phyloP scores from a whole-genome alignment of 108 stramenopile species.

The Cylindrotheca fusiformis region DNA sequence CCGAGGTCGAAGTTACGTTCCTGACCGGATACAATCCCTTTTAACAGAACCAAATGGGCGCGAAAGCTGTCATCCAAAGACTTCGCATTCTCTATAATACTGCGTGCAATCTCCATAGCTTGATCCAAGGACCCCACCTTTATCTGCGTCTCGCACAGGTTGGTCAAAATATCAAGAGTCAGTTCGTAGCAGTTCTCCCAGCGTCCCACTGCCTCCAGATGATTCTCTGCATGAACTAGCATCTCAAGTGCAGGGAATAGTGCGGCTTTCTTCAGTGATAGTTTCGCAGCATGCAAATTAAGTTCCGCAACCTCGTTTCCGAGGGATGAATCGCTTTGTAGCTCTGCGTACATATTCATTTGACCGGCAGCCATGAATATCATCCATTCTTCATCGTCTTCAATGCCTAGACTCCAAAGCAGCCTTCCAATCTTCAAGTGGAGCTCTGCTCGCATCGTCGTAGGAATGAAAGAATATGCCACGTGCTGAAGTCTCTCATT shows the following conservation, averaged over 20 bases:
- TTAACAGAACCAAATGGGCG: constrained; percentile 17
- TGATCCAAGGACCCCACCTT: constrained; percentile 14
- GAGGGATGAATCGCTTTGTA: not conserved
- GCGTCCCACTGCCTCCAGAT: constrained; percentile 10
- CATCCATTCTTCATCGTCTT: constrained; percentile 13
- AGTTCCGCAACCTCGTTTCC: constrained; percentile 4
- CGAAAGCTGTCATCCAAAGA: constrained; percentile 32
- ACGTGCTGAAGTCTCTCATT: constrained; percentile 31
- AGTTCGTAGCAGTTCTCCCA: constrained; percentile 36
- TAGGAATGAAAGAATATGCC: constrained; percentile 20
- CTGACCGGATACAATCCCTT: constrained; percentile 7
- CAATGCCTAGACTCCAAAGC: constrained; percentile 10
- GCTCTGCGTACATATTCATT: constrained; percentile 9
- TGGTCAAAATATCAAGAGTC: constrained; percentile 25
- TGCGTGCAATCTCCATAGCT: not conserved
- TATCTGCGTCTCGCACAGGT: constrained; percentile 17
- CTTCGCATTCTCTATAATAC: constrained; percentile 26
- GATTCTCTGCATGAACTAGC: constrained; percentile 1
- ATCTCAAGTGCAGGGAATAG: constrained; percentile 15
- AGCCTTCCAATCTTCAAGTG: constrained; percentile 28
- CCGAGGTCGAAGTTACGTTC: constrained; percentile 23
- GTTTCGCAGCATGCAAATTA: constrained; percentile 28
- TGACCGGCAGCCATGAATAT: constrained; percentile 32
- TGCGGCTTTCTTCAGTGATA: constrained; percentile 29
- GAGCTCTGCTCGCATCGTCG: not conserved